phyloP scores from a whole-genome alignment of 352 stramenopile species.

The Blastocystis sp. region DNA sequence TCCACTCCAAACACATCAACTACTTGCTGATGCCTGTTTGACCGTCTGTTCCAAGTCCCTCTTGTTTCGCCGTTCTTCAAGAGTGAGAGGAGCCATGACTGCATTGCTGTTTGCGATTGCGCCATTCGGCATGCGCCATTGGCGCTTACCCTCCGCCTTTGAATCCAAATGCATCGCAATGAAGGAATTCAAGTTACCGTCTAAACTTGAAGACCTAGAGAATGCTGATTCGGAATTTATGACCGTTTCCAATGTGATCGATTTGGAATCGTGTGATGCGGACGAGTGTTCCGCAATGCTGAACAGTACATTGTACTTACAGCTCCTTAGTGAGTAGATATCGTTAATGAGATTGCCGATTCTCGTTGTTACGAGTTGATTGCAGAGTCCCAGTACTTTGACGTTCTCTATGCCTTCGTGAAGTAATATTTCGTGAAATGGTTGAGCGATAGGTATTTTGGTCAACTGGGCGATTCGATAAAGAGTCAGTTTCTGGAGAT shows the following conservation, averaged over 20 bases:
- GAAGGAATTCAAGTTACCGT: slow-evolving; percentile 31
- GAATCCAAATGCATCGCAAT: slow-evolving; percentile 25
- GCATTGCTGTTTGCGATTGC: not conserved
- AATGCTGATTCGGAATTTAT: not conserved
- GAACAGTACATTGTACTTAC: not conserved
- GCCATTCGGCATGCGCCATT: no score
- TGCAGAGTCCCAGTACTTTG: slow-evolving; percentile 22
- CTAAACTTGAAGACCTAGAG: slow-evolving; percentile 3
- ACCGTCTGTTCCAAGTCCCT: not conserved
- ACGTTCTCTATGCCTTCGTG: slow-evolving; percentile 17
- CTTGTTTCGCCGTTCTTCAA: not conserved
- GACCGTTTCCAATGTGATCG: not conserved
- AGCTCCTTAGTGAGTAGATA: not conserved
- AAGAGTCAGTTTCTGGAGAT: not conserved
- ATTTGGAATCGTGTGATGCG: slow-evolving; percentile 28
- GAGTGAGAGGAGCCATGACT: not conserved
- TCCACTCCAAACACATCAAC: not conserved
- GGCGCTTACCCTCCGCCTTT: no score
- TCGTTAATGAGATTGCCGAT: slow-evolving; percentile 13
- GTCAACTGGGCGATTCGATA: not conserved
- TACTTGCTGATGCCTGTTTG: not conserved
- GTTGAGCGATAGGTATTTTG: slow-evolving; percentile 34
- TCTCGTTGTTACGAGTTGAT: slow-evolving; percentile 44
- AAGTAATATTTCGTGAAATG: not conserved
- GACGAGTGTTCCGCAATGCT: not conserved